phyloP scores from a whole-genome alignment of 495 filamentous ascomycete species.

The Wilcoxina mikolae region DNA sequence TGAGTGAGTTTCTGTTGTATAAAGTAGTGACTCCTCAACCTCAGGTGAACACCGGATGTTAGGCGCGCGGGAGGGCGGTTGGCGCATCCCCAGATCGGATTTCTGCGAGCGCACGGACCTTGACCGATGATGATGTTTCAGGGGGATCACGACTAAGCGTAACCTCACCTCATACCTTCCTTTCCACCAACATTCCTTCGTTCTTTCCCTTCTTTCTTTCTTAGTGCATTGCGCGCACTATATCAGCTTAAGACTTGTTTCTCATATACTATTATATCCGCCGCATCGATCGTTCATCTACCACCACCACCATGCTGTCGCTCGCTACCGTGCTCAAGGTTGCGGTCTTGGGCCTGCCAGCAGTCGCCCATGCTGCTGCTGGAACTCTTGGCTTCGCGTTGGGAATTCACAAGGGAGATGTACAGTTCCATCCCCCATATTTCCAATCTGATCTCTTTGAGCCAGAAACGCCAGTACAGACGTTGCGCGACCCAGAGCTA shows the following conservation, averaged over 20 bases:
- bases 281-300: not conserved
- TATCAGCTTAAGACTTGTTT: not conserved
- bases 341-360: conserved; percentile 31
- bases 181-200: not conserved
- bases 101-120: too few relatives aligned
- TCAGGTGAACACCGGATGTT: too few relatives aligned
- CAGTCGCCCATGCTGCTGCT: conserved; percentile 30
- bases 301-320: conserved; percentile 27
- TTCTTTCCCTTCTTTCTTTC: not conserved
- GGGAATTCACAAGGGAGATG: conserved; percentile 36
- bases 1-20: too few relatives aligned
- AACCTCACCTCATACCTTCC: too few relatives aligned
- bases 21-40: too few relatives aligned
- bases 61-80: too few relatives aligned
- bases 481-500: not conserved
- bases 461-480: not conserved
- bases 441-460: not conserved
- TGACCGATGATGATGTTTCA: too few relatives aligned
- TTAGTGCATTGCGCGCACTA: not conserved
- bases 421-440: not conserved
- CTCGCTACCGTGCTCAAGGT: conserved; percentile 30
- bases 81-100: too few relatives aligned
- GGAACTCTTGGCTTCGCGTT: conserved; percentile 42
- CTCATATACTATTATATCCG: not conserved
- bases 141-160: too few relatives aligned